Evolutionary conservation across 1,284 basidiomycete genomes (phyloP), one percentile per base, ranked within the genome.

Genomic region (Trichosporon sp.): DNA sequence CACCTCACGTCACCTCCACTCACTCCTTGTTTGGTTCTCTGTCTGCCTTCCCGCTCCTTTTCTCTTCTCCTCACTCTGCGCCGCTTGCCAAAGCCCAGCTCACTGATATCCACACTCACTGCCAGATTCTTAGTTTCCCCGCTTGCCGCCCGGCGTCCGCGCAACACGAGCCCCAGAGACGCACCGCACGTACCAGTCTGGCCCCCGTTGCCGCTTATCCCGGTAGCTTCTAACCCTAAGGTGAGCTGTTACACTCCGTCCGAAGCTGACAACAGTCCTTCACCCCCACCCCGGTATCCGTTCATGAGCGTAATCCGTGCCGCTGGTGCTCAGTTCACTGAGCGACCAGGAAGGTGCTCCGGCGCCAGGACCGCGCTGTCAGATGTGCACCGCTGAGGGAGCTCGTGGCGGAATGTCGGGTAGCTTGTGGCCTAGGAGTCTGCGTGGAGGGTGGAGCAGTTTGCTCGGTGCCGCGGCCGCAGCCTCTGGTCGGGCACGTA

Each of bases 151-250:
- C 37, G 21, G 21, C 66, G 54, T 56, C 38, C 54, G 70, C 66
- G 4, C 31, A 5, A 21, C 31, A 54, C 38, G 12, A 21, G 68
- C 68, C 71, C 71, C 71, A 67, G 68, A 68, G 71, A 71, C 65
- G 71, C 68, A 65, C 38, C 46, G 7, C 19, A 63, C 38, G 32
- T 40, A 6, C 26, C 14, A 19, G 54, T 63, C 63, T 31, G 67
- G 67, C 67, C 70, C 32, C 54, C 32, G 56, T 38, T 35, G 51
- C 63, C 43, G 54, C 21, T 40, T 51, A 43, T 16, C 54, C 37
- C 59, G 67, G 65, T 59, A 65, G 71, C 68, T 66, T 46, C 71
- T 72, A 72, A 72, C 71, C 71, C 71, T 72, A 72, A 72, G 71
- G 71, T 70, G 51, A 40, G 66, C 26, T 5, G 1, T 16, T 19